These are phyloP conservation scores for Phytophthora aleatoria DNA, from an alignment of 352 stramenopile genomes.

Conservation along the genomic window DNA sequence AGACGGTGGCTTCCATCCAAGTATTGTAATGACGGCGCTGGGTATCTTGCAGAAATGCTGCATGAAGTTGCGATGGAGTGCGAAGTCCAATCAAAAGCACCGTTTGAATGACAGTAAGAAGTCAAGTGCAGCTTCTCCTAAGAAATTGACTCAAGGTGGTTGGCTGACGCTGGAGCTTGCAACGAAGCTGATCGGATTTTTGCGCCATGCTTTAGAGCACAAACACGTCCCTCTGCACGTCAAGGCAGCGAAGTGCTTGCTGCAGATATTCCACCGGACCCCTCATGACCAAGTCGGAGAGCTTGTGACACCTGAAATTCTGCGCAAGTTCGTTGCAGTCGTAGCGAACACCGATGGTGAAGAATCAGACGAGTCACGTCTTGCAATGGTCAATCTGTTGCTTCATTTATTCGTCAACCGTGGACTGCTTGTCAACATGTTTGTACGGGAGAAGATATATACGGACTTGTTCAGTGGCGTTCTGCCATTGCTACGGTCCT, in stretches of 20 bases:
- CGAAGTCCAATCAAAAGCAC: slow-evolving; percentile 15
- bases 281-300: slow-evolving; percentile 42
- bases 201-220: slow-evolving; percentile 58
- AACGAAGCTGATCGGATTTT: slow-evolving; percentile 46
- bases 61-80: slow-evolving; percentile 65
- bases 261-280: slow-evolving; percentile 59
- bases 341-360: slow-evolving; percentile 49
- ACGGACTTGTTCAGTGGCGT: slow-evolving; percentile 59
- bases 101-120: slow-evolving; percentile 14
- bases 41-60: slow-evolving; percentile 79
- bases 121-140: slow-evolving; percentile 5
- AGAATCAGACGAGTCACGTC: slow-evolving; percentile 74
- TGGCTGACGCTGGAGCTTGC: slow-evolving; percentile 50
- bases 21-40: slow-evolving; percentile 64
- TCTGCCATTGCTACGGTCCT: slow-evolving; percentile 44
- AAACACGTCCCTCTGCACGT: slow-evolving; percentile 64
- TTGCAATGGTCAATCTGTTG: slow-evolving; percentile 66
- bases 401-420: slow-evolving; percentile 72
- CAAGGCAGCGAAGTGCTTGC: slow-evolving; percentile 71
- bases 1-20: slow-evolving; percentile 56
- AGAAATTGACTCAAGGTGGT: slow-evolving; percentile 23
- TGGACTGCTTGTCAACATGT: slow-evolving; percentile 53
- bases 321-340: slow-evolving; percentile 61
- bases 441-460: slow-evolving; percentile 69
- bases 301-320: slow-evolving; percentile 52